Conservation (phyloP, 1,284 basidiomycete species). For the Mycosarcoma maydis region DNA sequence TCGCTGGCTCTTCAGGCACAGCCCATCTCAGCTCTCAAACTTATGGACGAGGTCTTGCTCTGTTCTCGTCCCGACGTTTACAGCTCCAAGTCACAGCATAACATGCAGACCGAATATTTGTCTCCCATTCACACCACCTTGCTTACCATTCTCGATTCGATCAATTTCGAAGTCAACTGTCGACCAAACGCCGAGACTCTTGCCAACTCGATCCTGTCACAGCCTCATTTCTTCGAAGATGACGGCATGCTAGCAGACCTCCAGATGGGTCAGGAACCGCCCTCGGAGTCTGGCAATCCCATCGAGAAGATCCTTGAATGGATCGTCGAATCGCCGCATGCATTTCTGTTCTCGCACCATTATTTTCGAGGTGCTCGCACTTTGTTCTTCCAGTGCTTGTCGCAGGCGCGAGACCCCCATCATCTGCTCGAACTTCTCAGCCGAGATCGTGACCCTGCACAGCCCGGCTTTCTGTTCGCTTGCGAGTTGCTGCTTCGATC, state of each 20-base stretch:
- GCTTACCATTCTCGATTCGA: slow-evolving; percentile 27
- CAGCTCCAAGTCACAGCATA: slow-evolving; percentile 4
- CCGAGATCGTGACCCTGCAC: slow-evolving; percentile 11
- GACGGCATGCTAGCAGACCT: slow-evolving; percentile 10
- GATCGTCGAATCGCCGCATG: slow-evolving; percentile 28
- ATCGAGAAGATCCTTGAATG: slow-evolving; percentile 19
- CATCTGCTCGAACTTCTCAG: slow-evolving; percentile 9
- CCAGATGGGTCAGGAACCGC: background rate
- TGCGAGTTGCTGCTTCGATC: slow-evolving; percentile 29
- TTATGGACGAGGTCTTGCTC: slow-evolving; percentile 20
- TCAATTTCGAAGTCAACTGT: slow-evolving; percentile 21
- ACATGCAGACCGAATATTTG: background rate
- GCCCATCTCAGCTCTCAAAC: slow-evolving; percentile 24
- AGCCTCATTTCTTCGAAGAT: slow-evolving; percentile 12
- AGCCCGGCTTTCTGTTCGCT: slow-evolving; percentile 11
- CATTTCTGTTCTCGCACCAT: slow-evolving; percentile 26
- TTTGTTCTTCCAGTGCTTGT: slow-evolving; percentile 17
- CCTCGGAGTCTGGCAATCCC: slow-evolving; percentile 7
- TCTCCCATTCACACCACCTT: slow-evolving; percentile 18
- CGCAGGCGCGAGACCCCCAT: slow-evolving; percentile 9
- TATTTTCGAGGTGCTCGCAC: slow-evolving; percentile 13
- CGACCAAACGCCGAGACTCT: background rate
- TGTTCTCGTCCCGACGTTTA: slow-evolving; percentile 26
- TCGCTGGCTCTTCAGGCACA: slow-evolving; percentile 19
- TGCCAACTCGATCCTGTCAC: background rate